Base-by-base conservation (phyloP, 345 rosid genomes). In the Laguncularia racemosa region DNA sequence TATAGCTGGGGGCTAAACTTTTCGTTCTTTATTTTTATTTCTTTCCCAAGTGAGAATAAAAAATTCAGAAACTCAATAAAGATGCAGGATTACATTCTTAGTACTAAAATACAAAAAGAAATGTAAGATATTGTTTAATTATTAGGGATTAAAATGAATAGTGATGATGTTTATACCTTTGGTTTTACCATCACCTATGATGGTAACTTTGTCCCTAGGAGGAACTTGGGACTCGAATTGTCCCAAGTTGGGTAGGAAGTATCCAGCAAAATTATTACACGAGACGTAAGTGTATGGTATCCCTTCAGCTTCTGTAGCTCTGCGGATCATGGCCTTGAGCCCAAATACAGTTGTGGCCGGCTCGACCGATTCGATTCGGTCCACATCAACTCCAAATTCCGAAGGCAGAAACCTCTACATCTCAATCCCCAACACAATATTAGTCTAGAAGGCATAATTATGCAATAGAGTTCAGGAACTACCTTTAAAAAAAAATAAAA, bases 401-500 rank as follows among this genome's bases (percentile, higher is more conserved):
- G 72, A 66, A 2, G 80, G 80, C 56, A 76, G 52, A 51, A 76
- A 65, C 48, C 77, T 72, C 77, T 71, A 58, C 28, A 23, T 23
- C 4, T 23, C 28, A 6, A 6, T 23, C 28, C 28, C 28, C 28
- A 23, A 23, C 28, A 23, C 28, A 23, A 23, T 23, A n/a, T n/a
- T n/a, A n/a, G n/a, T n/a, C n/a, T n/a, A n/a, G n/a, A n/a, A n/a
- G n/a, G n/a, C n/a, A n/a, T n/a, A n/a, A n/a, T n/a, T n/a, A n/a
- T n/a, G n/a, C n/a, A n/a, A n/a, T n/a, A n/a, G n/a, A n/a, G n/a
- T n/a, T n/a, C n/a, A n/a, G n/a, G n/a, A n/a, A n/a, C n/a, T n/a
- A n/a, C n/a, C n/a, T n/a, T n/a, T n/a, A n/a, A n/a, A n/a, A n/a
- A n/a, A n/a, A n/a, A n/a, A n/a, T n/a, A n/a, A n/a, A n/a, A n/a